These are phyloP conservation scores for Warburgia ugandensis DNA, from an alignment of 164 flowering plant species.

Conservation along the genomic window DNA sequence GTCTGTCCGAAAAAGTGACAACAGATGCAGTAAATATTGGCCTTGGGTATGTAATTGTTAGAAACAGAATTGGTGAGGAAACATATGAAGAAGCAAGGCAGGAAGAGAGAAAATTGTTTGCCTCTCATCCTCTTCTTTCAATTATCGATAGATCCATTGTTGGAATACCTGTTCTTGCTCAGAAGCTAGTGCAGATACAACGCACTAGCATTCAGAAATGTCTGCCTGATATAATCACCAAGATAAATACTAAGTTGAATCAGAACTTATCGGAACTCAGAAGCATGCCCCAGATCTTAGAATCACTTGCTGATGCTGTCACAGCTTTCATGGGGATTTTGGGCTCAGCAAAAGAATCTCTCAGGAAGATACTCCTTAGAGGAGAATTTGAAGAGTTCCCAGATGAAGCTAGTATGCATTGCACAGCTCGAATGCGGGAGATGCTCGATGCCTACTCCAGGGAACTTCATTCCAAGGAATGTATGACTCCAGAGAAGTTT, in stretches of 20 bases:
- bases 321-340: constrained; percentile 24
- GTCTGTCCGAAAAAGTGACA: constrained; percentile 19
- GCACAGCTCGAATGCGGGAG: constrained; percentile 16
- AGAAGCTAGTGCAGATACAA: constrained; percentile 27
- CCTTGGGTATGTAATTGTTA: constrained; percentile 35
- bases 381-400: constrained; percentile 38
- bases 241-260: constrained; percentile 24
- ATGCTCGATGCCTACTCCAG: constrained; percentile 21
- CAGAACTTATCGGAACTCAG: constrained; percentile 14
- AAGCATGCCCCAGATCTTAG: constrained; percentile 16
- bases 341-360: constrained; percentile 23
- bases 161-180: constrained; percentile 29
- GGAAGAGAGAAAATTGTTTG: constrained; percentile 24
- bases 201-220: constrained; percentile 19
- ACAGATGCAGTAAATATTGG: constrained; percentile 39
- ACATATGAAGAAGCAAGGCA: constrained; percentile 28
- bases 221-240: constrained; percentile 25
- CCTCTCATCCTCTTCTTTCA: constrained; percentile 22
- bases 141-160: constrained; percentile 18
- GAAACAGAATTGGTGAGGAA: constrained; percentile 43
- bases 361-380: constrained; percentile 15
- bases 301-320: constrained; percentile 24
- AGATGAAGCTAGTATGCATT: constrained; percentile 14
- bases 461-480: constrained; percentile 9
- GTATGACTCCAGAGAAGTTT: constrained; percentile 5